Conservation (phyloP, 2,329 filamentous ascomycete species). For the Fusarium dlaminii region DNA sequence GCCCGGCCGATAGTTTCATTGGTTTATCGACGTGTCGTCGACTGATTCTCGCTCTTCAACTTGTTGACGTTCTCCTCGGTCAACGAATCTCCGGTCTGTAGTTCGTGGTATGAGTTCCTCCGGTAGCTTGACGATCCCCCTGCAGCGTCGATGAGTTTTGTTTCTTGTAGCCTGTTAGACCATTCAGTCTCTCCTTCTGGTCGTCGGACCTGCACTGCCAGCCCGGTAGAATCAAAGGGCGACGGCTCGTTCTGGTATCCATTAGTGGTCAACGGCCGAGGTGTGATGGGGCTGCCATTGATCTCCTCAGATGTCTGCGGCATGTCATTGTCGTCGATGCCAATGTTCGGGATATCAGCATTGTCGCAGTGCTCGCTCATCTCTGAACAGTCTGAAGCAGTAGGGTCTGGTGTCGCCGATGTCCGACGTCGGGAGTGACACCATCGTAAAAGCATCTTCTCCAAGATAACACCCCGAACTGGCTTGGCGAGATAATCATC, state of each 20-base stretch:
- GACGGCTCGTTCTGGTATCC: slow-evolving; percentile 53
- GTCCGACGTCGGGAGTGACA: slow-evolving; percentile 50
- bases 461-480: slow-evolving; percentile 73
- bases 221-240: slow-evolving; percentile 54
- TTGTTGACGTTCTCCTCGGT: slow-evolving; percentile 65
- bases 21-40: slow-evolving; percentile 29
- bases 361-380: slow-evolving; percentile 54
- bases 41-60: slow-evolving; percentile 51
- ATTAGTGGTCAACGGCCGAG: slow-evolving; percentile 51
- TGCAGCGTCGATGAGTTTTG: slow-evolving; percentile 58
- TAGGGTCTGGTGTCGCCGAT: slow-evolving; percentile 38
- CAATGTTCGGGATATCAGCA: slow-evolving; percentile 53
- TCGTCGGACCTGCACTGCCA: slow-evolving; percentile 46
- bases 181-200: slow-evolving; percentile 53
- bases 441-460: slow-evolving; percentile 79
- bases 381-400: slow-evolving; percentile 58
- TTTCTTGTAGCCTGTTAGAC: slow-evolving; percentile 57
- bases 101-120: slow-evolving; percentile 49
- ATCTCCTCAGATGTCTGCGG: slow-evolving; percentile 43
- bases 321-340: slow-evolving; percentile 42
- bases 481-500: slow-evolving; percentile 80
- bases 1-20: background rate
- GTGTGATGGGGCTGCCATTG: slow-evolving; percentile 50
- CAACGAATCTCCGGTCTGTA: slow-evolving; percentile 54
- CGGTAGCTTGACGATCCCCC: slow-evolving; percentile 49